Evolutionary conservation across 257 asterid species (phyloP), one percentile per base, ranked within the genome.

Genomic region (Przewalskia tangutica): DNA sequence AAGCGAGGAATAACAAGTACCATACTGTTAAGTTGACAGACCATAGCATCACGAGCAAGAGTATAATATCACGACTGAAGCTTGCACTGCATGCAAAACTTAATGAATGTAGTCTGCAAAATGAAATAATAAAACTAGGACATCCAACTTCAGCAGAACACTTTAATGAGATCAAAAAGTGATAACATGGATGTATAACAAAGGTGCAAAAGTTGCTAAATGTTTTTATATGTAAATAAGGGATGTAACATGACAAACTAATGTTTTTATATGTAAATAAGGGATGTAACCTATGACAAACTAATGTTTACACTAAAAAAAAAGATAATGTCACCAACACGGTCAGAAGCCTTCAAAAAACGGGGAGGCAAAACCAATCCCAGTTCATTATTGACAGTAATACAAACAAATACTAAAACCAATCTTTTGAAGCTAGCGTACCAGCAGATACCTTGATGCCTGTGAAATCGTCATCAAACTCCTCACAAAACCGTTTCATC

Each of bases 361-460:
- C 5, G 20, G 79, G 83, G 77, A 84, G 77, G 60, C 81, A 50
- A 80, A 80, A 59, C 66, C 14, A 20, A 4, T 34, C n/a, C 32
- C 77, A 67, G 56, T 11, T 2, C 71, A 68, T 48, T 40, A 17
- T 63, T 54, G 56, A 86, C 82, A 70, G 77, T 9, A 82, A 81
- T 53, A 82, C 12, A 50, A 2, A 48, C 23, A 75, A 50, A 27
- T 50, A 75, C 79, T 20, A 48, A 12, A 75, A 23, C 8, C 23
- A 75, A 50, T 50, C 42, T 50, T 84, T 51, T 23, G 77, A 79
- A 82, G 85, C 83, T 82, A 82, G 98, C 97, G 89, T 95, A 95
- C 98, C 98, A 90, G 88, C 77, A 89, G 96, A 89, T 91, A 89
- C 94, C 93, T 92, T 90, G 98, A 87, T 85, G 86, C 92, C 94